These are phyloP conservation scores for Ceratocystis diversiconidia DNA, from an alignment of 2,329 filamentous ascomycete species.

Conservation along the genomic window DNA sequence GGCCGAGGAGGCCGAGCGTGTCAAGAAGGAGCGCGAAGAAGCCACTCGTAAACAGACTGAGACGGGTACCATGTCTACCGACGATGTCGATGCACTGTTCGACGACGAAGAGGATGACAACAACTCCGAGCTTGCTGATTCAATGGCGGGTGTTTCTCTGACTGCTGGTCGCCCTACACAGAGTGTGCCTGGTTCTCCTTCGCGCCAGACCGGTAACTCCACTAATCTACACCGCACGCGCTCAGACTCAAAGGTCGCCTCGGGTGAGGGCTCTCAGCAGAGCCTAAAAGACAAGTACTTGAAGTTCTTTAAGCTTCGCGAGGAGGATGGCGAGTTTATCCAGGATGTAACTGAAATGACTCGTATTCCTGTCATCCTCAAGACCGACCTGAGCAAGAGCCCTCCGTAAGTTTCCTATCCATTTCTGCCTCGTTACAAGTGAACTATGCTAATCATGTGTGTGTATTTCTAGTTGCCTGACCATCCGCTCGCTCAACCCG, in stretches of 20 bases:
- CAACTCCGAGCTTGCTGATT: conserved; percentile 68
- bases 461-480: conserved; percentile 49
- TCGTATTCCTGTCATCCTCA: conserved; percentile 89
- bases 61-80: conserved; percentile 82
- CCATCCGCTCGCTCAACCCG: conserved; percentile 70
- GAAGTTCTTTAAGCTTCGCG: conserved; percentile 73
- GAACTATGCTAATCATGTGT: conserved; percentile 26
- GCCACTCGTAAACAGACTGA: conserved; percentile 86
- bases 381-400: conserved; percentile 97
- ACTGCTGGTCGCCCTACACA: conserved; percentile 71
- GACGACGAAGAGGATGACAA: conserved; percentile 82
- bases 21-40: conserved; percentile 76
- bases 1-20: conserved; percentile 68
- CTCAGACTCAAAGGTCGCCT: conserved; percentile 82
- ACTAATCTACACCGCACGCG: conserved; percentile 71
- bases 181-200: conserved; percentile 85
- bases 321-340: conserved; percentile 90
- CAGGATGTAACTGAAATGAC: conserved; percentile 98
- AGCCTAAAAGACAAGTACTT: conserved; percentile 95
- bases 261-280: conserved; percentile 61
- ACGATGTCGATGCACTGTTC: conserved; percentile 90
- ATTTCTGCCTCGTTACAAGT: not conserved
- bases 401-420: conserved; percentile 69
- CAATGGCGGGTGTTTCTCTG: conserved; percentile 80
- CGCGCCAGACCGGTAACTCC: conserved; percentile 49